Base-by-base conservation (phyloP, 2,329 filamentous ascomycete genomes). In the Colletotrichum spinosum region DNA sequence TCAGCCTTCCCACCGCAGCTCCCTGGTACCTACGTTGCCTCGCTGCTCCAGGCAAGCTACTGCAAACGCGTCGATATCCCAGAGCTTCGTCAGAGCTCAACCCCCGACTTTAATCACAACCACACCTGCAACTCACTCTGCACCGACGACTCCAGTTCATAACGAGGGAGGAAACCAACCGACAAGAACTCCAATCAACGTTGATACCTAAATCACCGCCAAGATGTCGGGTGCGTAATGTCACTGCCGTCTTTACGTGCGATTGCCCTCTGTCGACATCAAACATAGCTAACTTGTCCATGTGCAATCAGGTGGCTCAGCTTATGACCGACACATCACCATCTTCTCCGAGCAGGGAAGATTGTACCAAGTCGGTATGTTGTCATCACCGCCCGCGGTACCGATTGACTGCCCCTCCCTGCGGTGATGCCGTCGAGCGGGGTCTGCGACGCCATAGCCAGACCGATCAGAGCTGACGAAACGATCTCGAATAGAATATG, bases 311-410 rank as follows among this genome's bases (percentile, higher is more conserved):
- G 91, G 90, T 81, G 92, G 89, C 82, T 91, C 92, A 81, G 94
- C 93, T 77, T 98, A 97, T 83, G 96, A 99, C 83, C 90, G 96
- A 86, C 96, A 99, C 83, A 99, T 99, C 76, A 99, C 96, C 78
- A 98, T 99, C 86, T 99, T 99, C 85, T 97, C 96, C 68, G 96
- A 99, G 81, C 94, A 97, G 83, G 96, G 96, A 76, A 90, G 96
- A 79, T 86, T 99, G 79, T 99, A 98, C 81, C 96, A 99, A 97
- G 96, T 99, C 81, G 96, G 96, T 98, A 88, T 76, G 94, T 88
- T 51, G 41, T 57, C 44, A 55, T 34, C 17, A 34, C n/a, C 17
- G 44, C 54, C 25, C 50, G 41, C 60, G 50, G n/a, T 41, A 41
- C 46, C 12, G 46, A 63, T 15, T 15, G 63, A 61, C 55, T 51